Evolutionary conservation across 108 stramenopile species (phyloP).

Genomic region (Cylindrotheca closterium): DNA sequence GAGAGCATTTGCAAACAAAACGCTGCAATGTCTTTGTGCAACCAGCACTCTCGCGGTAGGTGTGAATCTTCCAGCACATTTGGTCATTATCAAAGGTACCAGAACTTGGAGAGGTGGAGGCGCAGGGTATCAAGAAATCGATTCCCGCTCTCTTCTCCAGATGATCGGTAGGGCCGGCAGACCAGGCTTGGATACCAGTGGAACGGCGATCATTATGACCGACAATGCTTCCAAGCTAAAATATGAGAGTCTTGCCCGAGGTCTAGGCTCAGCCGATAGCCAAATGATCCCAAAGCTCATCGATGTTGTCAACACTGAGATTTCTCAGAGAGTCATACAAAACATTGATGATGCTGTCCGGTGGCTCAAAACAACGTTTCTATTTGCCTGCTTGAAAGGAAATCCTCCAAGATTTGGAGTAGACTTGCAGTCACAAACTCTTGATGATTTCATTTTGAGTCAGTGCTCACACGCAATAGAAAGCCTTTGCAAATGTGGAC

Average conservation of each 20-base stretch:
- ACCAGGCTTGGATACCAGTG: conserved; percentile 92
- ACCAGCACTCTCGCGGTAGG: conserved; percentile 97
- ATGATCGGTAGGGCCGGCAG: conserved; percentile 98
- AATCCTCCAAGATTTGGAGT: conserved; percentile 26
- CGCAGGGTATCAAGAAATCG: conserved; percentile 81
- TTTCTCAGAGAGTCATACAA: conserved; percentile 76
- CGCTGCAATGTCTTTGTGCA: conserved; percentile 79
- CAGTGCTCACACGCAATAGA: conserved; percentile 1
- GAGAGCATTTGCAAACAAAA: conserved; percentile 67
- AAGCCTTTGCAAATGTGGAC: conserved; percentile 6
- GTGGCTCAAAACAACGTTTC: conserved; percentile 71
- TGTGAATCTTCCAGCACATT: conserved; percentile 93
- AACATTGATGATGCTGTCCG: conserved; percentile 45
- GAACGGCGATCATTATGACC: conserved; percentile 88
- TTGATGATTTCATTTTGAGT: conserved; percentile 11
- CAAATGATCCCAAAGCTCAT: conserved; percentile 56
- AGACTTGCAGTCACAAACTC: background rate
- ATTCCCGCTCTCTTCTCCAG: conserved; percentile 84
- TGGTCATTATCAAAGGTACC: conserved; percentile 95
- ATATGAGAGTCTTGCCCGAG: conserved; percentile 37
- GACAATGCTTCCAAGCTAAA: conserved; percentile 49
- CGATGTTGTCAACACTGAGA: conserved; percentile 80
- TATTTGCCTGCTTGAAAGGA: conserved; percentile 46
- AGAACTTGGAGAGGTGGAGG: conserved; percentile 85
- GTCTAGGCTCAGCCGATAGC: conserved; percentile 72